Base-by-base conservation (phyloP, 2,329 filamentous ascomycete species). In the Sporothrix luriei region DNA sequence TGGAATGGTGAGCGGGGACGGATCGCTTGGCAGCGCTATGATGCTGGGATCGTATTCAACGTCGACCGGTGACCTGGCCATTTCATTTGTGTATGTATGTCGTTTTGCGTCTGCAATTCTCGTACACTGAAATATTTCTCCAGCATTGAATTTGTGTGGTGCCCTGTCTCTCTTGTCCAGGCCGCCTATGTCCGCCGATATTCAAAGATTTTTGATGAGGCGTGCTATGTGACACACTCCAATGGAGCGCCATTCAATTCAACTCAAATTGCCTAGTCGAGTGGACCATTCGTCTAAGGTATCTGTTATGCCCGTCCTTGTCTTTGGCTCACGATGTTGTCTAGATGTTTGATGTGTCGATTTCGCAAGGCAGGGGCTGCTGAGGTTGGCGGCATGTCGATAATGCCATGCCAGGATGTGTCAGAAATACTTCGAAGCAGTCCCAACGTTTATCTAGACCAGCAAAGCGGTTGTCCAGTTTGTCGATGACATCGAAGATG, bases 11-110 rank as follows among this genome's bases (percentile, higher is more conserved):
- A 61, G 19, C 54, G 29, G 19, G 54, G 55, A 38, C 55, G 33
- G 33, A 61, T n/a, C 11, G 55, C 55, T 61, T 61, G 55, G 55
- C 55, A 61, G 55, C n/a, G 19, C 55, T 33, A 61, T 61, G 33
- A 7, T n/a, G n/a, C n/a, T 21, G 33, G 55, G 38, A 40, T 61
- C 38, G 55, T 61, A 21, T 61, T 61, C 19, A 40, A 40, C 55
- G n/a, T 40, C 55, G 11, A 21, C 29, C 43, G 19, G 14, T 14
- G 2, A 46, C 1, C 11, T 61, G 5, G 38, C 14, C n/a, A 19
- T 43, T 16, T 13, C 21, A 9, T 9, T 7, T 21, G 24, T 59
- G 16, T 33, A 26, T 19, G 21, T 33, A 9, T 24, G 38, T 59
- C n/a, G 40, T 40, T 40, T 11, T 21, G 1, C 21, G 11, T 54